Conservation (phyloP, 1,284 basidiomycete genomes). For the Ustilago tritici region DNA sequence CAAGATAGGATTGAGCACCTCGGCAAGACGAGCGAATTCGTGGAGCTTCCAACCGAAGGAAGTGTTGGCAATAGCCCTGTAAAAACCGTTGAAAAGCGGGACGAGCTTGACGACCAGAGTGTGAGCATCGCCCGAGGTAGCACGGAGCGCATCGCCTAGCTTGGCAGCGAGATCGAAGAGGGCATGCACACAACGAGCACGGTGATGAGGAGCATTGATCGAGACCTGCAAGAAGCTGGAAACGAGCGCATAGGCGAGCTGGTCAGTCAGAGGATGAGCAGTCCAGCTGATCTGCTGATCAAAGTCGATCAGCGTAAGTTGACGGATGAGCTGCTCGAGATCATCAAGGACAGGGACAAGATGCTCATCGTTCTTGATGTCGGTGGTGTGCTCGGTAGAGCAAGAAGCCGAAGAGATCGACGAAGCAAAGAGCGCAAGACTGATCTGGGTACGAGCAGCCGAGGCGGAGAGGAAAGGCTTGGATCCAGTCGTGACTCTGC, state of each 20-base stretch:
- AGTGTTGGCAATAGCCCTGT: conserved; percentile 83
- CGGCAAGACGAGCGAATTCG: conserved; percentile 77
- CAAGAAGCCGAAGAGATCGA: conserved; percentile 61
- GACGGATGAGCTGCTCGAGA: conserved; percentile 45
- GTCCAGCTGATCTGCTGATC: conserved; percentile 54
- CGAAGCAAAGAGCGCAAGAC: conserved; percentile 64
- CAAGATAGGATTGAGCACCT: conserved; percentile 76
- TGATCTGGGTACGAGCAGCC: conserved; percentile 63
- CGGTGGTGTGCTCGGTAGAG: conserved; percentile 55
- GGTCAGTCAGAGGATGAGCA: conserved; percentile 64
- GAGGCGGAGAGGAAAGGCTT: conserved; percentile 45
- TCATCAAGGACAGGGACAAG: conserved; percentile 60
- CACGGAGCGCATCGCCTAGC: conserved; percentile 34
- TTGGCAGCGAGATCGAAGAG: conserved; percentile 41
- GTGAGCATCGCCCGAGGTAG: conserved; percentile 74
- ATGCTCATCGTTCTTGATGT: conserved; percentile 52
- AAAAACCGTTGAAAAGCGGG: conserved; percentile 86
- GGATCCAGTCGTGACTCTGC: conserved; percentile 40
- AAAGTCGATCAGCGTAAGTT: conserved; percentile 54
- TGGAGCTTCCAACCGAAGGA: conserved; percentile 79
- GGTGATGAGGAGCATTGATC: conserved; percentile 74
- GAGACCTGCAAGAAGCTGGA: conserved; percentile 74
- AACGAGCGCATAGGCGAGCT: conserved; percentile 62
- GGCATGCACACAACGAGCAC: conserved; percentile 74
- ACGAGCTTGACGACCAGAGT: conserved; percentile 79